phyloP scores from a whole-genome alignment of 495 filamentous ascomycete genomes.

The Penicillium alfredii region DNA sequence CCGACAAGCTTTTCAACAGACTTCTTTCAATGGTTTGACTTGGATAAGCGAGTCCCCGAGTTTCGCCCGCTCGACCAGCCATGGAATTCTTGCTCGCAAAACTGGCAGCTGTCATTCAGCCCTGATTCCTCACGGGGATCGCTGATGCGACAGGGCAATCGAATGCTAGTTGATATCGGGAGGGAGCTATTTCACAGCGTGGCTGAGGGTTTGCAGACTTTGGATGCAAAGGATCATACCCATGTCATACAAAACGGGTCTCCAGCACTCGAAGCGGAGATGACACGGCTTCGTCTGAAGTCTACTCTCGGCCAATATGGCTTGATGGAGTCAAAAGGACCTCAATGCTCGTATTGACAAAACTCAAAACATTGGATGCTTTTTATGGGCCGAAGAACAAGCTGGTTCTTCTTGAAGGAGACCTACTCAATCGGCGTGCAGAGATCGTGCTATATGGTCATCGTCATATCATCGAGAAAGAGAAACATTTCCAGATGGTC shows the following conservation, averaged over 20 bases:
- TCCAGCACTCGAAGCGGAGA: conserved; percentile 26
- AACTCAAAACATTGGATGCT: conserved; percentile 43
- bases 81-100: conserved; percentile 31
- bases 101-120: conserved; percentile 20
- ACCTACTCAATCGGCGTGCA: no score
- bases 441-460: conserved; percentile 44
- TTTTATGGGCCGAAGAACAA: conserved; percentile 48
- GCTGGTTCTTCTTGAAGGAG: conserved; percentile 45
- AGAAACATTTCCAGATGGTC: conserved; percentile 34
- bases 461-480: conserved; percentile 9
- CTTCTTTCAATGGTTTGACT: conserved; percentile 40
- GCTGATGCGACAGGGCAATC: conserved; percentile 1
- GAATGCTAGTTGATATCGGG: conserved; percentile 27
- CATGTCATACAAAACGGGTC: conserved; percentile 27
- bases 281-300: conserved; percentile 42
- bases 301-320: conserved; percentile 35
- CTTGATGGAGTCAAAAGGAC: conserved; percentile 39
- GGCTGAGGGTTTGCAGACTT: conserved; percentile 20
- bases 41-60: conserved; percentile 44
- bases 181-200: conserved; percentile 23
- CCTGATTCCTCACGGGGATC: background rate
- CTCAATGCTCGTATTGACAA: conserved; percentile 49
- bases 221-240: conserved; percentile 26
- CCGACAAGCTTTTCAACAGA: no score
- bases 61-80: conserved; percentile 34